Evolutionary conservation across 768 basidiomycete genomes (phyloP), one percentile per base, ranked within the genome.

Genomic region (Albatrellus ellisii): DNA sequence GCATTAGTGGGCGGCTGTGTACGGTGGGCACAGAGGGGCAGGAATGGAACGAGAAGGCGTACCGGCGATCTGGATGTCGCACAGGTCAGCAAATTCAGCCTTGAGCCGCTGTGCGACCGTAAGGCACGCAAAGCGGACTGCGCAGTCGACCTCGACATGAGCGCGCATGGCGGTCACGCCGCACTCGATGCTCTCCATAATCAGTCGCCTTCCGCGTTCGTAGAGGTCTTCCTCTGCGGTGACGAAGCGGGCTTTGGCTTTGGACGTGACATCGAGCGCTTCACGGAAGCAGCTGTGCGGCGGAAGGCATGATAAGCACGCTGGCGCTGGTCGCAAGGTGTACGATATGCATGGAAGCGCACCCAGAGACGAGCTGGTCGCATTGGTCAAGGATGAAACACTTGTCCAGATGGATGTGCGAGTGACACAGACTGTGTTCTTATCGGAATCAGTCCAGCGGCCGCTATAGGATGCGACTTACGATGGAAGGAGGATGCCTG

Each of bases 361-460:
- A 42, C 76, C 77, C 74, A 34, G 64, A 66, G 18, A 64, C 51
- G 32, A 78, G 65, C 17, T 65, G 57, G 39, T 65, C 66, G 46
- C 73, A 76, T 56, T 66, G 58, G 48, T 69, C 70, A 42, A 80
- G 60, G 38, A 80, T 70, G 54, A 77, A 77, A 57, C 74, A 78
- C 57, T 80, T 77, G 62, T 79, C 77, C 25, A 79, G 65, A 56
- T 77, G 77, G 49, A 80, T 70, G 51, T 79, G 75, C 15, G 73
- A 67, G 57, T 77, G 76, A 54, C 75, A 77, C 39, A 78, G 43
- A 6, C 67, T 66, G 39, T n/a, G n/a, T 3, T 31, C 7, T 7
- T 15, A 27, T 14, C n/a, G 15, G 39, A 14, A 20, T 1, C 29
- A 17, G 40, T 41, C 11, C 7, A 22, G 26, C 9, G 4, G 40